These are phyloP conservation scores for Cicer pinnatifidum DNA, from an alignment of 306 rosid genomes.

Conservation along the genomic window DNA sequence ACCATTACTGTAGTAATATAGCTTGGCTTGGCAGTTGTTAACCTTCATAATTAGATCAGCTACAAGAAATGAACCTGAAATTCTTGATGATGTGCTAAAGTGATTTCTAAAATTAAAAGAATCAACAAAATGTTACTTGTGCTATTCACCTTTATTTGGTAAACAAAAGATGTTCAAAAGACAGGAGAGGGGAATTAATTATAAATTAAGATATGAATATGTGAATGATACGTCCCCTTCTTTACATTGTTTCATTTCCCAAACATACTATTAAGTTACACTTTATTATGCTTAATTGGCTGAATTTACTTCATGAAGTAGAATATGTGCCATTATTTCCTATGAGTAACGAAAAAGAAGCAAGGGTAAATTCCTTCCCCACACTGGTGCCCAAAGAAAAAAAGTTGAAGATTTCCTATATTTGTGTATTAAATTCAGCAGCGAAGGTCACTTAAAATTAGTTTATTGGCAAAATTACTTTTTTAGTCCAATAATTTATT, in stretches of 20 bases:
- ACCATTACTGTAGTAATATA: not conserved
- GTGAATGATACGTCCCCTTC: not conserved
- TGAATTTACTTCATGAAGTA: slow-evolving; percentile 25
- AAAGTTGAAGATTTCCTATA: not conserved
- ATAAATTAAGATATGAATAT: not conserved
- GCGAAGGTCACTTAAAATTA: not conserved
- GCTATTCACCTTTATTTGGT: slow-evolving; percentile 21
- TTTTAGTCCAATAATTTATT: too few relatives aligned
- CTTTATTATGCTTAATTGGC: slow-evolving; percentile 24
- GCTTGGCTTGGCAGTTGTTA: slow-evolving; percentile 24
- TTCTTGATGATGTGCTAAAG: slow-evolving; percentile 30
- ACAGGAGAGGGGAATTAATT: slow-evolving; percentile 1
- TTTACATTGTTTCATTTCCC: slow-evolving; percentile 27
- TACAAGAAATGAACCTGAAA: slow-evolving; percentile 14
- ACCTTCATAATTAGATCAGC: slow-evolving; percentile 7
- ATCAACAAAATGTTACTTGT: slow-evolving; percentile 18
- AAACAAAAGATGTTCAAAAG: slow-evolving; percentile 14
- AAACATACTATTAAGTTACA: slow-evolving; percentile 18
- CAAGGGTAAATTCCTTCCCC: slow-evolving; percentile 17
- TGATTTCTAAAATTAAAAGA: slow-evolving; percentile 18
- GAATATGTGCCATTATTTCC: slow-evolving; percentile 16
- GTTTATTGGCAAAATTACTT: not conserved
- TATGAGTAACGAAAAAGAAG: slow-evolving; percentile 3
- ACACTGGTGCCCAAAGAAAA: not conserved
- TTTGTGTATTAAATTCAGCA: not conserved